Evolutionary conservation across 2,329 filamentous ascomycete genomes (phyloP), one percentile per base, ranked within the genome.

Genomic region (Cercospora zeina): DNA sequence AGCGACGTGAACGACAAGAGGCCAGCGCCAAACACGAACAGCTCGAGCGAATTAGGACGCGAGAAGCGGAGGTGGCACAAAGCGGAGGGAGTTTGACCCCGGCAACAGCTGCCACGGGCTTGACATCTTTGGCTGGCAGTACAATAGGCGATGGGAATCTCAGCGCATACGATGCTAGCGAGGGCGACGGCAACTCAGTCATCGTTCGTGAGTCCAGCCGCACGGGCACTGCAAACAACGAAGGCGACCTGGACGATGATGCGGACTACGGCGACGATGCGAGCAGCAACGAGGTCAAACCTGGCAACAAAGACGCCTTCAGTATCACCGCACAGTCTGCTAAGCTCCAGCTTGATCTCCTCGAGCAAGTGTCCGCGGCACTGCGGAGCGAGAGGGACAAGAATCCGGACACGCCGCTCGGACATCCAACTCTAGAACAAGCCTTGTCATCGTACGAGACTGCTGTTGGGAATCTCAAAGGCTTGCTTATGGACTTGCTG

Each of bases 241-340:
- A 88, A 54, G 87, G 83, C 19, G 87, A 88, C 59, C 76, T 78
- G 19, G 82, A 84, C 60, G 79, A 88, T 19, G 85, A 87, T 19
- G 90, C 96, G 54, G 90, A 93, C 27, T 89, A 90, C 62, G 87
- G 86, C 47, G 91, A 96, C 69, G 90, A 91, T 66, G 88, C 85
- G 36, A 96, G 91, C 70, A 89, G 88, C 58, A 88, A 85, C 62
- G 90, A 96, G 65, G 79, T 87, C 34, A 86, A 81, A 33, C 85
- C 88, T 1, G 86, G 87, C 34, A 93, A 86, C 72, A 96, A 96
- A 73, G 95, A 99, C 74, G 93, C 95, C 1, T 93, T 97, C 77
- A 93, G 93, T 74, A 97, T 99, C 71, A 97, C 93, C 2, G 95
- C 95, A 0, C 93, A 97, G 75, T 97, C 95, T 13, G 92, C 92